Conservation (phyloP, 768 basidiomycete genomes). For the Leccinum subgranulosum region DNA sequence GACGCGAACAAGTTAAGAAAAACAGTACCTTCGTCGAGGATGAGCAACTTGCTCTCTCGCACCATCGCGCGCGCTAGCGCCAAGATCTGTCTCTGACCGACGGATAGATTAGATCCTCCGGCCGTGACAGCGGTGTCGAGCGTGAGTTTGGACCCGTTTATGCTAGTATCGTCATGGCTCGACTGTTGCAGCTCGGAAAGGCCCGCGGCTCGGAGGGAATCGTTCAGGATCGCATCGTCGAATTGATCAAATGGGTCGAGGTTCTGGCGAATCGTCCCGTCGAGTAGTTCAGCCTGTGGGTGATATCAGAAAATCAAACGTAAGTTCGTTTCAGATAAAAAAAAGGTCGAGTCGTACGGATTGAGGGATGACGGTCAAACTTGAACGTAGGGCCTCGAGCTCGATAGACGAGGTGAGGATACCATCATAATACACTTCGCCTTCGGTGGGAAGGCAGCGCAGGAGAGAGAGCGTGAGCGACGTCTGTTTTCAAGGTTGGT, state of each 20-base stretch:
- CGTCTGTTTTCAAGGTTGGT: constrained; percentile 27
- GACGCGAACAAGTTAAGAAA: neutral
- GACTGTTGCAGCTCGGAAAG: constrained; percentile 16
- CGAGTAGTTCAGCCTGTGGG: constrained; percentile 36
- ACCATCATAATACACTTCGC: constrained; percentile 55
- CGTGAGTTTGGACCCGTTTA: constrained; percentile 23
- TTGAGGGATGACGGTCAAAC: constrained; percentile 60
- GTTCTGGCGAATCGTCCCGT: constrained; percentile 44
- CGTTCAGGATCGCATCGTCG: constrained; percentile 41
- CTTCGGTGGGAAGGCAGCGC: constrained; percentile 47
- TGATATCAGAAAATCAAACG: neutral
- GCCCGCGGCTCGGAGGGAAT: constrained; percentile 40
- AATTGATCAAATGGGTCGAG: constrained; percentile 50
- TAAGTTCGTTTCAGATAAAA: too few relatives aligned
- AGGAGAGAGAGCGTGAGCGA: constrained; percentile 51
- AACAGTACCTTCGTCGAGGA: constrained; percentile 41
- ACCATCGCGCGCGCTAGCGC: constrained; percentile 42
- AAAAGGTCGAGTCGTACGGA: neutral
- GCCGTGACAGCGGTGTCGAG: constrained; percentile 44
- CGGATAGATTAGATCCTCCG: constrained; percentile 34
- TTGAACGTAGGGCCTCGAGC: constrained; percentile 51
- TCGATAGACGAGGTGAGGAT: constrained; percentile 46
- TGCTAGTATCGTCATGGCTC: neutral
- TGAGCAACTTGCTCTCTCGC: constrained; percentile 41
- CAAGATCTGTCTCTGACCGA: constrained; percentile 49